These are phyloP conservation scores for Trichoderma citrinoviride DNA, from an alignment of 2,329 filamentous ascomycete species.

Conservation along the genomic window DNA sequence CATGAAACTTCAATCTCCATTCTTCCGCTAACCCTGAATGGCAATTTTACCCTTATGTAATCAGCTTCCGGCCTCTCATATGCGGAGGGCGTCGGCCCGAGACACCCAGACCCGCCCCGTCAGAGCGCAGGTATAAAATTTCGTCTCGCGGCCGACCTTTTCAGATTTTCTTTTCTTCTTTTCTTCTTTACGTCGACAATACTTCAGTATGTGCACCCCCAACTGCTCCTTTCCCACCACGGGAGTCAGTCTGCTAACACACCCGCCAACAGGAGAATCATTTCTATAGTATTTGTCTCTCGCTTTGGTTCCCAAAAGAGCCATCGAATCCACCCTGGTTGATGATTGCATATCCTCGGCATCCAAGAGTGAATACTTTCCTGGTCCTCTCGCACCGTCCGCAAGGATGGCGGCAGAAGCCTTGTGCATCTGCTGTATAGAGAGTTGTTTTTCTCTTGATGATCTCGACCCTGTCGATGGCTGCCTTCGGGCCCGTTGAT, in stretches of 20 bases:
- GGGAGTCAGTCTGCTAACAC: slow-evolving; percentile 25
- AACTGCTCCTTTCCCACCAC: slow-evolving; percentile 22
- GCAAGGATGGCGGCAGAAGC: slow-evolving; percentile 56
- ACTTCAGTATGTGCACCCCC: slow-evolving; percentile 51
- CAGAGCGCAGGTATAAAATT: slow-evolving; percentile 34
- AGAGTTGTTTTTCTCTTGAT: slow-evolving; percentile 69
- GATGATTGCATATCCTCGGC: slow-evolving; percentile 86
- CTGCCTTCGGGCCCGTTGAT: slow-evolving; percentile 72
- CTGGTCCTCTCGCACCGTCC: slow-evolving; percentile 58
- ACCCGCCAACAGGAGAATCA: slow-evolving; percentile 65
- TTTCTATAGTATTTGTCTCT: slow-evolving; percentile 96
- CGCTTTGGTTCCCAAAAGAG: slow-evolving; percentile 91
- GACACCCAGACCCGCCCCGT: neutral
- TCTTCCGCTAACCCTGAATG: neutral
- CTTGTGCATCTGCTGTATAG: slow-evolving; percentile 60
- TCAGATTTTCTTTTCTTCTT: slow-evolving; percentile 40
- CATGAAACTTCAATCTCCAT: no score
- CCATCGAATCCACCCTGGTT: slow-evolving; percentile 93
- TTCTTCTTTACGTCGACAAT: slow-evolving; percentile 61
- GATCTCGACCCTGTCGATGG: slow-evolving; percentile 80
- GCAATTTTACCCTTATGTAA: no score
- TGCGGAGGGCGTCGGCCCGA: neutral
- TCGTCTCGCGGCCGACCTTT: slow-evolving; percentile 30
- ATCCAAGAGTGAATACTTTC: slow-evolving; percentile 78
- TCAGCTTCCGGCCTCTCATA: no score